Evolutionary conservation across 306 rosid genomes (phyloP).

Genomic region (Cucurbita maxima): DNA sequence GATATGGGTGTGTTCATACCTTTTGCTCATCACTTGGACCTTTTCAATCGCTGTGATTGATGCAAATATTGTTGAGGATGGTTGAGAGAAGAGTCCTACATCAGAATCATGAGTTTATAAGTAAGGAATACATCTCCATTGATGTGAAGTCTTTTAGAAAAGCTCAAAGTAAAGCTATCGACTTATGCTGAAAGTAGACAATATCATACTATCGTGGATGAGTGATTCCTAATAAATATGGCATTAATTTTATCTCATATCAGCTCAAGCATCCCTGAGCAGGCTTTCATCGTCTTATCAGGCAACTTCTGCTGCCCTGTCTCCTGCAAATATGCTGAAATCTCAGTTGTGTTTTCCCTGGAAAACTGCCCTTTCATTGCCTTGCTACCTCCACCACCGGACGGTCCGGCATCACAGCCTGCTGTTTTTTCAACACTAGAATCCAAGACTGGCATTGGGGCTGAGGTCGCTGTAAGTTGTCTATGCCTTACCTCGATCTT

Average conservation of each 20-base stretch:
- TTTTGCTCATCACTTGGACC: slow-evolving; percentile 77
- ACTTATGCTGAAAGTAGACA: too few relatives aligned
- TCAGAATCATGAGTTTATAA: too few relatives aligned
- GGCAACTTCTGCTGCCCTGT: slow-evolving; percentile 7
- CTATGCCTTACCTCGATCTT: slow-evolving; percentile 10
- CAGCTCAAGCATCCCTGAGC: slow-evolving; percentile 50
- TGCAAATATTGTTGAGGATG: slow-evolving; percentile 26
- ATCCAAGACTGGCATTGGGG: neutral
- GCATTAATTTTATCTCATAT: slow-evolving; percentile 44
- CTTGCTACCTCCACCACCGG: neutral
- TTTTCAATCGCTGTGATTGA: slow-evolving; percentile 66
- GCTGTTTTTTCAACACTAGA: slow-evolving; percentile 7
- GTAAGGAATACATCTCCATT: too few relatives aligned
- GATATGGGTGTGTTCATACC: neutral
- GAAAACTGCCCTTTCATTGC: slow-evolving; percentile 1
- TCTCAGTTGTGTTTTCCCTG: slow-evolving; percentile 9
- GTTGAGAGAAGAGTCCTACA: too few relatives aligned
- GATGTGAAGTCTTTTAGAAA: too few relatives aligned
- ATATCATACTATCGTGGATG: too few relatives aligned
- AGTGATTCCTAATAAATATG: too few relatives aligned
- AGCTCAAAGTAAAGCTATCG: too few relatives aligned
- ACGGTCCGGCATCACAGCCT: neutral
- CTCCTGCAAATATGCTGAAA: neutral
- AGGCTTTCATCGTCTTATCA: slow-evolving; percentile 25
- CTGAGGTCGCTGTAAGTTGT: slow-evolving; percentile 14